Conservation (phyloP, 2,329 filamentous ascomycete species). For the Furcasterigmium sp. region DNA sequence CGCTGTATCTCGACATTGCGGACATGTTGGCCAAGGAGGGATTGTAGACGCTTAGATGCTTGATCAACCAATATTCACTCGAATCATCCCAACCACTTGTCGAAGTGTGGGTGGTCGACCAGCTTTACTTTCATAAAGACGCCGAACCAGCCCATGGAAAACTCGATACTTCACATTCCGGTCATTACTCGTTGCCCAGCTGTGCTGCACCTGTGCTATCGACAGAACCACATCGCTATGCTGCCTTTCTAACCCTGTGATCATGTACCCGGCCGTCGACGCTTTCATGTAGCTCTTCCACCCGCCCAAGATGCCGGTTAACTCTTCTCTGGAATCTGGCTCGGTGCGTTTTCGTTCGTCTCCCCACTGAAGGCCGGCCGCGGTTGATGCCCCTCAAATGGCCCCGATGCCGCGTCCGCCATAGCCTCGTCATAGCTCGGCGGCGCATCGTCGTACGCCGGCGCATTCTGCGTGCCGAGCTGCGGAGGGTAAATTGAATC, state of each 20-base stretch:
- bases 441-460: constrained; percentile 68
- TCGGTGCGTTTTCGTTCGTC: constrained; percentile 55
- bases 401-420: constrained; percentile 65
- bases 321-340: constrained; percentile 37
- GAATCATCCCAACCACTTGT: neutral
- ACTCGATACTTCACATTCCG: no score
- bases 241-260: no score
- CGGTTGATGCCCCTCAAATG: constrained; percentile 56
- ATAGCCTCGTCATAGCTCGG: constrained; percentile 94
- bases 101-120: no score
- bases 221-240: neutral
- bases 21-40: constrained; percentile 70
- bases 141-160: no score
- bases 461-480: constrained; percentile 37
- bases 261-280: no score
- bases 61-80: no score
- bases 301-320: no score
- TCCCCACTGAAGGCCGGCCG: constrained; percentile 65
- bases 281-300: no score
- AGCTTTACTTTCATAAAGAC: no score
- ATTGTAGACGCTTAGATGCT: constrained; percentile 14
- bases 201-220: no score
- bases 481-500: constrained; percentile 57
- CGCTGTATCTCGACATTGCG: constrained; percentile 60
- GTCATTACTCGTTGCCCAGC: no score